Evolutionary conservation across 2,329 filamentous ascomycete species (phyloP).

Genomic region (Colletotrichum sp.): DNA sequence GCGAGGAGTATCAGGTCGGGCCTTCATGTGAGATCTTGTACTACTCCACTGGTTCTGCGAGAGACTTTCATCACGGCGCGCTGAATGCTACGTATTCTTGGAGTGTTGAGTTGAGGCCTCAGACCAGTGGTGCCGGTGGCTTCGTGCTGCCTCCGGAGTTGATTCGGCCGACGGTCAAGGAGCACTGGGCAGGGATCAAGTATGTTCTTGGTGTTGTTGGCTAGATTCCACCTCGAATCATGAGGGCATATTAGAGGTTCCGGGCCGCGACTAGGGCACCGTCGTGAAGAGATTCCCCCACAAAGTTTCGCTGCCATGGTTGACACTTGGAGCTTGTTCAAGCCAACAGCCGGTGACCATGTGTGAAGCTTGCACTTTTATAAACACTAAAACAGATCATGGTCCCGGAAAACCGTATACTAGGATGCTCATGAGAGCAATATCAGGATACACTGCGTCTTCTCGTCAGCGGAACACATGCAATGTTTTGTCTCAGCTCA

Average conservation of each 20-base stretch:
- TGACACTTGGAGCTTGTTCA: not conserved
- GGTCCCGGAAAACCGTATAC: not conserved
- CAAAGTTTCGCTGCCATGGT: not conserved
- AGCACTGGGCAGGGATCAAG: constrained; percentile 26
- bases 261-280: not conserved
- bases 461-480: not conserved
- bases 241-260: not conserved
- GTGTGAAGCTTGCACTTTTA: not conserved
- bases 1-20: constrained; percentile 23
- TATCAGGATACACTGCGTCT: not conserved
- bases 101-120: constrained; percentile 27
- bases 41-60: constrained; percentile 24
- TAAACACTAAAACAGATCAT: not conserved
- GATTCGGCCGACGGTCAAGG: constrained; percentile 25
- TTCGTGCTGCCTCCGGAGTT: constrained; percentile 25
- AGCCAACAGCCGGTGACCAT: not conserved
- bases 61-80: constrained; percentile 25
- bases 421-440: not conserved
- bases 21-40: constrained; percentile 26
- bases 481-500: not conserved
- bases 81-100: constrained; percentile 26
- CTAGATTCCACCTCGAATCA: not conserved
- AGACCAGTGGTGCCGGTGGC: constrained; percentile 11
- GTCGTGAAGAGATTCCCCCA: not conserved
- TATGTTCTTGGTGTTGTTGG: constrained; percentile 4